Evolutionary conservation across 2,329 filamentous ascomycete genomes (phyloP), one percentile per base, ranked within the genome.

Genomic region (Fusarium graminum): DNA sequence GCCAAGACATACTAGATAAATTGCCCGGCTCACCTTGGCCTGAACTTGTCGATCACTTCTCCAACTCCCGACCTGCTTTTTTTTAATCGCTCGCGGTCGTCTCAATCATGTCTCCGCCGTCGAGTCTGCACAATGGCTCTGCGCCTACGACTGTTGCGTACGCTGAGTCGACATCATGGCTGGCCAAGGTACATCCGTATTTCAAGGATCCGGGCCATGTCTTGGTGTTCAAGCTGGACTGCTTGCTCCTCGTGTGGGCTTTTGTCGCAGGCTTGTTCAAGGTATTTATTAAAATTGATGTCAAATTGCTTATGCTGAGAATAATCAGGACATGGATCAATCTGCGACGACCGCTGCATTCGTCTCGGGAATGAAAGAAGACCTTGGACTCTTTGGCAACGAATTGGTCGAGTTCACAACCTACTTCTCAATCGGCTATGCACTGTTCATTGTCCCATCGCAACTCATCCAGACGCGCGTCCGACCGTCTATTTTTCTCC

Each of bases 151-250:
- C 32, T 25, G 52, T 25, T 0, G 32, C 19, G 0, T n/a, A 34
- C 19, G 9, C 22, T 2, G 53, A 69, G 40, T 68, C 70, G 6
- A 64, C 58, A 13, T 73, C 72, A 44, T 76, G 74, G 74, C 56
- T 76, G 8, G 74, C 72, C 6, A 74, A 67, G 4, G 26, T 75
- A 0, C 72, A 76, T 50, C 74, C 74, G 0, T 76, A 75, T 42
- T 75, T 75, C 12, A 62, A 71, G 19, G 59, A 76, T 25, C 70
- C 74, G 1, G 50, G 63, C 5, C 74, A 72, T 54, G 71, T 74
- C 5, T 29, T 76, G 28, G 62, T 75, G 0, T 57, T 75, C 10
- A 76, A 76, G 46, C 63, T 76, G 4, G 74, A 76, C 40, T 28
- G 68, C 13, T 40, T 76, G 0, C 59, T 76, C 2, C 59, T 73